These are phyloP conservation scores for Fomitopsis betulina DNA, from an alignment of 1,284 basidiomycete genomes.

Conservation along the genomic window DNA sequence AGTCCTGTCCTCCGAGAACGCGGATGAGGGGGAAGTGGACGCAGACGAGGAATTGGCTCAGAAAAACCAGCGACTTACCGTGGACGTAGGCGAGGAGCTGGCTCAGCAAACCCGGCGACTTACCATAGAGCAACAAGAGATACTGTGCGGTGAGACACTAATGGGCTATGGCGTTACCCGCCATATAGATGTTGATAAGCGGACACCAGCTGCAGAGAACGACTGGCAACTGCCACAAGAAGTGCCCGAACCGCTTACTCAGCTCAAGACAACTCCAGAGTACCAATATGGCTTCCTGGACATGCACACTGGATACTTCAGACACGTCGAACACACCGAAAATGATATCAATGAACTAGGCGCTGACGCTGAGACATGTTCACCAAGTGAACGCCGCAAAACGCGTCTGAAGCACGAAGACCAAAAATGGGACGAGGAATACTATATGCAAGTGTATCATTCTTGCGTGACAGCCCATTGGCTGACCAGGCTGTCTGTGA, in stretches of 20 bases:
- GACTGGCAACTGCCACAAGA: conserved; percentile 74
- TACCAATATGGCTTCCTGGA: conserved; percentile 71
- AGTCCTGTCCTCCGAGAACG: conserved; percentile 45
- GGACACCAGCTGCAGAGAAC: conserved; percentile 55
- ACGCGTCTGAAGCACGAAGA: conserved; percentile 56
- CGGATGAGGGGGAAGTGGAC: conserved; percentile 20
- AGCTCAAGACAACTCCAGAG: conserved; percentile 36
- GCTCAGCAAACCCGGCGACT: conserved; percentile 34
- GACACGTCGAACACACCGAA: conserved; percentile 61
- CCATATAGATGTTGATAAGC: not conserved
- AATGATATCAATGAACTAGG: conserved; percentile 80
- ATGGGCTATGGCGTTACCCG: too few species aligned
- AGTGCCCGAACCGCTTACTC: conserved; percentile 37
- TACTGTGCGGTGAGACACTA: conserved; percentile 47
- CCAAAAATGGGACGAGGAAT: conserved; percentile 74
- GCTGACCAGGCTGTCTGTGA: conserved; percentile 1
- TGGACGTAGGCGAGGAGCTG: conserved; percentile 34
- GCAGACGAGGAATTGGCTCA: conserved; percentile 38
- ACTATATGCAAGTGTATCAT: conserved; percentile 60
- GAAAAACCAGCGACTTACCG: too few species aligned
- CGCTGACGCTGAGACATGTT: conserved; percentile 50
- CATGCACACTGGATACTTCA: conserved; percentile 68
- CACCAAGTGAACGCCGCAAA: conserved; percentile 39
- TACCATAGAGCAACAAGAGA: conserved; percentile 51
- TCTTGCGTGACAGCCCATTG: not conserved